Evolutionary conservation across 2,329 filamentous ascomycete genomes (phyloP).

Genomic region (Microcera coccophila): DNA sequence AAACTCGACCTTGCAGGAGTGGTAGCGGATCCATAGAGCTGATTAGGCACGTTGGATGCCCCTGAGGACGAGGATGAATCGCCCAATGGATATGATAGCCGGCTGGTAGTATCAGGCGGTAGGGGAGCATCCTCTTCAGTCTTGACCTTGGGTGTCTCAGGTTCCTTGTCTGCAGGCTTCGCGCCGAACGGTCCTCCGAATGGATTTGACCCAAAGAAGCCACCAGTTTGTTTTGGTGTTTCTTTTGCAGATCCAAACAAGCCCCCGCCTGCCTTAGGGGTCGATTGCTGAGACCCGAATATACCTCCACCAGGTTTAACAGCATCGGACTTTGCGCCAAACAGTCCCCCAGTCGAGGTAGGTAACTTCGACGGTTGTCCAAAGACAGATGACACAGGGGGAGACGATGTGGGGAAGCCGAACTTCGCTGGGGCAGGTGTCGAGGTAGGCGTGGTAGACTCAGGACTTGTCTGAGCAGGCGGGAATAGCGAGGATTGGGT

Average conservation of each 20-base stretch:
- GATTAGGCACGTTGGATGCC: conserved; percentile 33
- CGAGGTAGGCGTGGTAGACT: conserved; percentile 48
- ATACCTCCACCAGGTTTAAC: conserved; percentile 23
- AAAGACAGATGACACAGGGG: conserved; percentile 32
- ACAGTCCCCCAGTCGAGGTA: conserved; percentile 20
- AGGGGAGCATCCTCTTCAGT: conserved; percentile 41
- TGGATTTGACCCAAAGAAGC: conserved; percentile 16
- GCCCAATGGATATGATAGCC: conserved; percentile 45
- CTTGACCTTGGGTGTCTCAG: conserved; percentile 31
- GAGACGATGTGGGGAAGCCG: conserved; percentile 35
- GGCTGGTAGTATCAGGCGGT: conserved; percentile 55
- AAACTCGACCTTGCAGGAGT: conserved; percentile 33
- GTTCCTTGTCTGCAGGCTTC: conserved; percentile 12
- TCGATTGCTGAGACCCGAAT: conserved; percentile 22
- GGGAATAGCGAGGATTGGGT: conserved; percentile 31
- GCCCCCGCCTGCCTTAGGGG: conserved; percentile 10
- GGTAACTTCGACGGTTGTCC: conserved; percentile 31
- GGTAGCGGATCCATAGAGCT: conserved; percentile 30
- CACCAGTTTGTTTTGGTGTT: conserved; percentile 25
- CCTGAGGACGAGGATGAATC: conserved; percentile 52
- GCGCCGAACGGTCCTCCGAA: conserved; percentile 25
- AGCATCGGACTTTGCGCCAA: conserved; percentile 26
- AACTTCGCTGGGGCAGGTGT: conserved; percentile 51
- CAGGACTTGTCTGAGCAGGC: conserved; percentile 23
- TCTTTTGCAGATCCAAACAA: conserved; percentile 25